Conservation (phyloP, 305 asterid species). For the Fraxinus velutina region DNA sequence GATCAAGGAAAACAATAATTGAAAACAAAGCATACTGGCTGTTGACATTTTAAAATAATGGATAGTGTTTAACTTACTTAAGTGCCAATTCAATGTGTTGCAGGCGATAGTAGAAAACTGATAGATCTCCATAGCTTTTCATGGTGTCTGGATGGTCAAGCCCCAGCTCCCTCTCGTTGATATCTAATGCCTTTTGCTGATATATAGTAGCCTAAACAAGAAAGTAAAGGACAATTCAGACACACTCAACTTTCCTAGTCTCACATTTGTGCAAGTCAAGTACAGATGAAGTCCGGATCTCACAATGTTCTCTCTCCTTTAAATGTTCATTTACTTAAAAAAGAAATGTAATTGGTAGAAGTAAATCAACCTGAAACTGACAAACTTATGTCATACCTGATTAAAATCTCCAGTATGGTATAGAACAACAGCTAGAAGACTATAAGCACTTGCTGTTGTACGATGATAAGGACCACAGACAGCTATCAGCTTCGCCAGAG, state of each 20-base stretch:
- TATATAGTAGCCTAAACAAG: conserved; percentile 79
- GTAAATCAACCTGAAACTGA: conserved; percentile 14
- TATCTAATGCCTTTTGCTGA: conserved; percentile 97
- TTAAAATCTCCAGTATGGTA: conserved; percentile 99
- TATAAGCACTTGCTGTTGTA: conserved; percentile 94
- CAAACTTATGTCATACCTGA: conserved; percentile 53
- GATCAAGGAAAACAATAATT: conserved; percentile 2
- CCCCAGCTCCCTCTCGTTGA: conserved; percentile 98
- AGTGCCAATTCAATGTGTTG: conserved; percentile 97
- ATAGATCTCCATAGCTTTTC: conserved; percentile 99
- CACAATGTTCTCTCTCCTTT: conserved; percentile 8
- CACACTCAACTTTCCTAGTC: conserved; percentile 15
- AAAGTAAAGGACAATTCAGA: conserved; percentile 20
- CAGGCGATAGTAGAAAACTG: conserved; percentile 97
- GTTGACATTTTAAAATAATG: conserved; percentile 16
- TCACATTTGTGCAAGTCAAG: not conserved
- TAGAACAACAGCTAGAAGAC: conserved; percentile 97
- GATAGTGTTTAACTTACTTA: conserved; percentile 57
- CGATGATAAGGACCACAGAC: conserved; percentile 99
- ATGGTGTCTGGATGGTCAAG: conserved; percentile 99
- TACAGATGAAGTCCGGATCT: conserved; percentile 8
- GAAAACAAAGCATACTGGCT: conserved; percentile 6
- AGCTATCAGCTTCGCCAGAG: conserved; percentile 92
- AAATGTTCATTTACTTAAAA: not conserved
- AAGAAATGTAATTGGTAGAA: not conserved